These are phyloP conservation scores for Aciculosporium take DNA, from an alignment of 2,329 filamentous ascomycete species.

Conservation along the genomic window DNA sequence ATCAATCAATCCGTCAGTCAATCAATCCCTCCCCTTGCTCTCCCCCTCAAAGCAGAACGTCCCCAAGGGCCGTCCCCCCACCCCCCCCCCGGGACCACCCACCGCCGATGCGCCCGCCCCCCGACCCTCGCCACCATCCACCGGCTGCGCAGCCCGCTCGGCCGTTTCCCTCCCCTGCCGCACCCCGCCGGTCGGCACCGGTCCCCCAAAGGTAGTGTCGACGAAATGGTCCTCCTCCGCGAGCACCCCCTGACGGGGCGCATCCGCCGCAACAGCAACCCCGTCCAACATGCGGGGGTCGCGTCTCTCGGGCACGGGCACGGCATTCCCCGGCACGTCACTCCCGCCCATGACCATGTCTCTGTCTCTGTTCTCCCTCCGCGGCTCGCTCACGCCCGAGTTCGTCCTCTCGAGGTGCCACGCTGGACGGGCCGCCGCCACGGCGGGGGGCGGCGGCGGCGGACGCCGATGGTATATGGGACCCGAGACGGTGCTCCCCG, in stretches of 20 bases:
- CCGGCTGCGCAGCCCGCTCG: conserved; percentile 46
- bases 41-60: conserved; percentile 47
- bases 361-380: conserved; percentile 22
- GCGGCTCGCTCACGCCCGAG: conserved; percentile 36
- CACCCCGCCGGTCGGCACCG: conserved; percentile 28
- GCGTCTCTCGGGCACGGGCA: conserved; percentile 35
- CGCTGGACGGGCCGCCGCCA: conserved; percentile 20
- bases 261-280: conserved; percentile 46
- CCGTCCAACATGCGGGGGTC: conserved; percentile 56
- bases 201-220: conserved; percentile 49
- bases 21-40: conserved; percentile 14
- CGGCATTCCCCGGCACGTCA: conserved; percentile 31
- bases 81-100: conserved; percentile 28
- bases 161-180: conserved; percentile 36
- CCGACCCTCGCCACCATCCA: conserved; percentile 35
- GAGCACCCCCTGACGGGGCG: conserved; percentile 31
- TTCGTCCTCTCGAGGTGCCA: conserved; percentile 36
- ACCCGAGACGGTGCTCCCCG: conserved; percentile 69
- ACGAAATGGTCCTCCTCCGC: conserved; percentile 41
- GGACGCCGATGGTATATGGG: conserved; percentile 50
- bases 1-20: too few species aligned
- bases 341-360: conserved; percentile 19
- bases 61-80: conserved; percentile 33
- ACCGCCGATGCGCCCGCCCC: conserved; percentile 23
- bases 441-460: conserved; percentile 29